Conservation (phyloP, 2,329 filamentous ascomycete genomes). For the Ramularia collo-cygni region DNA sequence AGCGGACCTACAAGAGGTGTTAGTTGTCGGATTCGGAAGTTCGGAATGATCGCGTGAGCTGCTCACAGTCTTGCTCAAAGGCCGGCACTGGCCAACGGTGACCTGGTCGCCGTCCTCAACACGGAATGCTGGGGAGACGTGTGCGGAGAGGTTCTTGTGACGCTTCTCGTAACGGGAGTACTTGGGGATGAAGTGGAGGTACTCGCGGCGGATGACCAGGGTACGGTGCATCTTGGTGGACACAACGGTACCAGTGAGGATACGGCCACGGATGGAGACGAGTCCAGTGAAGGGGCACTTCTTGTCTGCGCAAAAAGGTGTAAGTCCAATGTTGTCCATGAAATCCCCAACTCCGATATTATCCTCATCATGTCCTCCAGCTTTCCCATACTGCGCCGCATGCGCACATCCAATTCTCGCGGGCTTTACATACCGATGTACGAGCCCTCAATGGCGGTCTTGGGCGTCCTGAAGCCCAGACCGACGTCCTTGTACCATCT, state of each 20-base stretch:
- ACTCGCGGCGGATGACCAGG: conserved; percentile 98
- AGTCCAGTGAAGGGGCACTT: conserved; percentile 99
- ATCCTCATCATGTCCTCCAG: conserved; percentile 1
- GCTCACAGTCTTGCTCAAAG: conserved; percentile 98
- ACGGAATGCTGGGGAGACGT: conserved; percentile 99
- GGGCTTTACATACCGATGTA: conserved; percentile 79
- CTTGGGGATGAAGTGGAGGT: conserved; percentile 99
- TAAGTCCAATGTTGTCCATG: too few relatives aligned
- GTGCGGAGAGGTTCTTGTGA: conserved; percentile 99
- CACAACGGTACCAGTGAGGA: conserved; percentile 97
- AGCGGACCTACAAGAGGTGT: conserved; percentile 64
- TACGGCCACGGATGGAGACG: conserved; percentile 99
- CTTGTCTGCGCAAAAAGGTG: conserved; percentile 64
- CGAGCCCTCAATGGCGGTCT: conserved; percentile 95
- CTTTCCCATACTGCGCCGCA: conserved; percentile 1
- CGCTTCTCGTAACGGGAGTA: conserved; percentile 99
- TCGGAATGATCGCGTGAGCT: conserved; percentile 7
- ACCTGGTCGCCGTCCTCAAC: conserved; percentile 99
- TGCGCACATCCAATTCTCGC: conserved; percentile 1
- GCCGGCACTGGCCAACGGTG: conserved; percentile 98
- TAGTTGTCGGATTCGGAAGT: conserved; percentile 15
- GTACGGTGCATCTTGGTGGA: conserved; percentile 99
- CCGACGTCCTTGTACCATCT: conserved; percentile 99
- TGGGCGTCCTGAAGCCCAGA: conserved; percentile 97
- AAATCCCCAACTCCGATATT: conserved; percentile 4